These are phyloP conservation scores for Aurantiochytrium sp. DNA, from an alignment of 108 stramenopile species.

Conservation along the genomic window DNA sequence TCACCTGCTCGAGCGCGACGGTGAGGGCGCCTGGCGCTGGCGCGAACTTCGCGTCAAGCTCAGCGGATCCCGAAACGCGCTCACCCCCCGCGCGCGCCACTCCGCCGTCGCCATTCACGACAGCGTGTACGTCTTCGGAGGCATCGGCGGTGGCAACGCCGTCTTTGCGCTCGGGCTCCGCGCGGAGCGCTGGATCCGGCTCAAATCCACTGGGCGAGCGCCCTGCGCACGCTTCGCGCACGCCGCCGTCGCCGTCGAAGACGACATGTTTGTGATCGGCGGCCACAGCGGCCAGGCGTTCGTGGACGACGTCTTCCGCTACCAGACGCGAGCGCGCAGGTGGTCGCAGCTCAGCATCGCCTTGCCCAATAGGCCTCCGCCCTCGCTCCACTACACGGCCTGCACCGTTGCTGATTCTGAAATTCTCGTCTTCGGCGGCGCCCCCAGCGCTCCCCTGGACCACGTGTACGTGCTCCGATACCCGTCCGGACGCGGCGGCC, in stretches of 20 bases:
- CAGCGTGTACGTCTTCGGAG: not conserved
- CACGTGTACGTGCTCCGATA: not conserved
- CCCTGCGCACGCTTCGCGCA: constrained; percentile 16
- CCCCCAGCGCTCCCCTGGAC: not conserved
- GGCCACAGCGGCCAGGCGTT: not conserved
- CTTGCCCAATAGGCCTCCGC: not conserved
- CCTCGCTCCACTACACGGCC: not conserved
- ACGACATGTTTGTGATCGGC: not conserved
- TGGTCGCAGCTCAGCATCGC: not conserved
- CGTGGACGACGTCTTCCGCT: not conserved
- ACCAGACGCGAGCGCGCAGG: not conserved
- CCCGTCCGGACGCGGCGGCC: not conserved
- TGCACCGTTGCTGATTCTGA: not conserved
- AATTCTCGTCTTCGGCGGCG: not conserved
- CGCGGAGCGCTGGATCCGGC: not conserved
- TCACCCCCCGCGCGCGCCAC: constrained; percentile 1
- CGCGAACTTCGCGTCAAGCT: not conserved
- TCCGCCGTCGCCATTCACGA: not conserved
- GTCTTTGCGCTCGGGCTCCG: not conserved
- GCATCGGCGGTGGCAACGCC: constrained; percentile 1
- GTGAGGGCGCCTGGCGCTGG: not conserved
- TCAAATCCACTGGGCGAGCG: not conserved
- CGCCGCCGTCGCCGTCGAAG: not conserved
- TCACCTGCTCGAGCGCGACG: not conserved
- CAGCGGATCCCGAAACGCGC: not conserved